Evolutionary conservation across 2,329 filamentous ascomycete species (phyloP), one percentile per base, ranked within the genome.

Genomic region (Furcasterigmium furcatum): DNA sequence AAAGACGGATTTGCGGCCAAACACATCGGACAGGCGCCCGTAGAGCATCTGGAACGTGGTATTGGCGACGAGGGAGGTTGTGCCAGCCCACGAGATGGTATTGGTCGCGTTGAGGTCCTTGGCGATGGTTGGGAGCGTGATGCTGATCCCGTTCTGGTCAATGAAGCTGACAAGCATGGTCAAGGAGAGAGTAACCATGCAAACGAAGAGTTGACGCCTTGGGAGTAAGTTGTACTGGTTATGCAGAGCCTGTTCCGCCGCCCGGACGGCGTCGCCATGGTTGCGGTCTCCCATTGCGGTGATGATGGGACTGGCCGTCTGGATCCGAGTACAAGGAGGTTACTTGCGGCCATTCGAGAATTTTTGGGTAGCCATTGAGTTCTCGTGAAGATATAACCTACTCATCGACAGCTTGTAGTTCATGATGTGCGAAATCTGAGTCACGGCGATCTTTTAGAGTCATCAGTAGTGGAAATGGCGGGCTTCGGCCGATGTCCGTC

Each of bases 31-130:
- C 4, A 84, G 54, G 4, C 80, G 72, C 18, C 82, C 81, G 56
- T 85, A 85, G 0, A 86, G 68, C 48, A 84, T 79, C 51, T 82
- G 81, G 51, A 85, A 85, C 27, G 78, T 75, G 0, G 82, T 84
- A 47, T 77, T 79, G 24, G 76, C 76, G 38, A 81, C 73, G 38
- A 81, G 59, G 4, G 71, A 70, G 8, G 74, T 71, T 0, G 74
- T 78, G 7, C 74, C 75, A 2, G 73, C 73, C 77, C 76, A 80
- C 1, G 73, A 70, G 39, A 83, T 82, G 3, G 74, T 74, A n/a
- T 65, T 66, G 49, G 64, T 61, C 2, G 67, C 67, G 44, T 67
- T 52, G 18, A 77, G 64, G 45, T 79, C 72, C 43, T 64, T 56
- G 45, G 72, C 70, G 53, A 80, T 71, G 24, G 74, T 73, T 21